A percentile compares a stretch with the other conserved stretches of the same genome.
Conservation (phyloP, 2,329 filamentous ascomycete genomes). For the Coniochaeta hoffmannii region DNA sequence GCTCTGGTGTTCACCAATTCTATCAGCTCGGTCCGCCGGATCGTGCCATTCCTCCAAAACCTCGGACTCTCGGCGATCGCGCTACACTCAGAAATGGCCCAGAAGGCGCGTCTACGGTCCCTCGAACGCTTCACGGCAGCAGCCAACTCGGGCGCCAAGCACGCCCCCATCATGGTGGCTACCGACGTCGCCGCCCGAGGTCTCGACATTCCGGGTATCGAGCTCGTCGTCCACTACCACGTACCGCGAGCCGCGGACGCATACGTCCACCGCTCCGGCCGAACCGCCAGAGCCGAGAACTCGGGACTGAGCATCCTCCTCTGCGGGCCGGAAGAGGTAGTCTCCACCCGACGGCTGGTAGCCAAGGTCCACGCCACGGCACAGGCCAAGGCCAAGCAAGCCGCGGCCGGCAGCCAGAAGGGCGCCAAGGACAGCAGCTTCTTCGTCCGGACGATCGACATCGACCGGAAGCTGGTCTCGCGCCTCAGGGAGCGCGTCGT, state of each 20-base stretch:
- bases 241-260: constrained; percentile 84
- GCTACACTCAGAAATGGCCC: constrained; percentile 88
- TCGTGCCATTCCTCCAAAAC: constrained; percentile 77
- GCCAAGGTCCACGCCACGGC: constrained; percentile 73
- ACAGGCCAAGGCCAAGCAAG: constrained; percentile 28
- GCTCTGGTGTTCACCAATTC: constrained; percentile 94
- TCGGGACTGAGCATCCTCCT: constrained; percentile 79
- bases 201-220: constrained; percentile 84
- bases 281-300: constrained; percentile 77
- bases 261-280: constrained; percentile 92
- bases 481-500: constrained; percentile 70
- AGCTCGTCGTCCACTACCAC: constrained; percentile 92
- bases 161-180: constrained; percentile 67
- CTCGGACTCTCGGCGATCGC: constrained; percentile 69
- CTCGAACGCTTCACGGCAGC: constrained; percentile 78
- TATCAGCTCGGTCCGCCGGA: constrained; percentile 81
- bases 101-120: constrained; percentile 89
- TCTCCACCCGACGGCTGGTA: constrained; percentile 73
- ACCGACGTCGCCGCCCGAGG: constrained; percentile 92
- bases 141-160: constrained; percentile 24
- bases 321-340: constrained; percentile 85
- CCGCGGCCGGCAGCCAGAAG: constrained; percentile 9
- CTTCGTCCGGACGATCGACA: constrained; percentile 71
- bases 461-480: constrained; percentile 72
- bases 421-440: constrained; percentile 41